phyloP scores from a whole-genome alignment of 441 rosid genomes.

The Daphne laureola region DNA sequence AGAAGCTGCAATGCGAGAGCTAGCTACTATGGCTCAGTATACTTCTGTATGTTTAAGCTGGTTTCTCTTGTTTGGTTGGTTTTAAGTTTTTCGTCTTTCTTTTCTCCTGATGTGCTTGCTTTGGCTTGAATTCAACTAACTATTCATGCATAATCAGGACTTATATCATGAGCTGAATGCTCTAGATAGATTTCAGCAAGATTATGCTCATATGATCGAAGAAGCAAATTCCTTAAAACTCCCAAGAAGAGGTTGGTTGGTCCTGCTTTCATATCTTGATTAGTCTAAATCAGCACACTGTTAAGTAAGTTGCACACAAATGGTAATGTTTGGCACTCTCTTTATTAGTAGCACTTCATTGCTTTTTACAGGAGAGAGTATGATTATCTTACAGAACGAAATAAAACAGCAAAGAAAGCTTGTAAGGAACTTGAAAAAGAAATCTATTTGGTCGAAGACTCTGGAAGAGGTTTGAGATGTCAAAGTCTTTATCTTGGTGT shows the following conservation, averaged over 20 bases:
- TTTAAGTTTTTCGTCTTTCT: constrained; percentile 5
- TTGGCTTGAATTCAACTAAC: constrained; percentile 4
- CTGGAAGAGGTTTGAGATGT: constrained; percentile 51
- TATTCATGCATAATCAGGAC: constrained; percentile 30
- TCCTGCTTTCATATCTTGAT: constrained; percentile 1
- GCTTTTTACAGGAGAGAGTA: constrained; percentile 33
- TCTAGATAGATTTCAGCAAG: constrained; percentile 59
- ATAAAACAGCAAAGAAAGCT: constrained; percentile 55
- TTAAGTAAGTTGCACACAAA: too few species aligned
- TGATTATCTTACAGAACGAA: constrained; percentile 45
- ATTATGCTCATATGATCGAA: constrained; percentile 14
- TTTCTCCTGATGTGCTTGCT: background rate
- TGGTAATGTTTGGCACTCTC: too few species aligned
- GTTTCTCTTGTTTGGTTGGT: constrained; percentile 8
- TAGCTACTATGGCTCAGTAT: constrained; percentile 50
- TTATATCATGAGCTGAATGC: constrained; percentile 50
- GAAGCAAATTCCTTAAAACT: too few species aligned
- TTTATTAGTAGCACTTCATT: too few species aligned
- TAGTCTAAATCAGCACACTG: too few species aligned
- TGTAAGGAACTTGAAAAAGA: constrained; percentile 54
- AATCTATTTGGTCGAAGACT: constrained; percentile 64
- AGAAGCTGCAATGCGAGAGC: constrained; percentile 35
- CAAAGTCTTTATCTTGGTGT: constrained; percentile 5
- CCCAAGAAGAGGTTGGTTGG: too few species aligned
- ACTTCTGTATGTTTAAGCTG: constrained; percentile 48